phyloP scores from a whole-genome alignment of 1,139 yeast species.

The Diutina mesorugosa region DNA sequence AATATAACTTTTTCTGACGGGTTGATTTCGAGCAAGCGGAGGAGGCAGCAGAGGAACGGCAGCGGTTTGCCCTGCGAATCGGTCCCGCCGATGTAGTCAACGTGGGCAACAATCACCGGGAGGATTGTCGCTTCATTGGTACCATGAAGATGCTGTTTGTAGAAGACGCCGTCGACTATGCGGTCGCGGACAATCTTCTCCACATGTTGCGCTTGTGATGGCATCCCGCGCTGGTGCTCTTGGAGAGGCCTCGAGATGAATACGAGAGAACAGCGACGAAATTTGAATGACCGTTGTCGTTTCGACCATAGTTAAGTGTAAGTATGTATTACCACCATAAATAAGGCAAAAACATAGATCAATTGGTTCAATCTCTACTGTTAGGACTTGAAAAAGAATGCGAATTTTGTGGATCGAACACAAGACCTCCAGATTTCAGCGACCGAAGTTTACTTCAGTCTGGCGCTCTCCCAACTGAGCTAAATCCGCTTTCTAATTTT shows the following conservation, averaged over 20 bases:
- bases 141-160: constrained; percentile 50
- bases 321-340: too few species aligned
- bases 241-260: not conserved
- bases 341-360: too few species aligned
- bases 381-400: not conserved
- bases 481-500: not conserved
- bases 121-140: constrained; percentile 41
- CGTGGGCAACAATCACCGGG: constrained; percentile 22
- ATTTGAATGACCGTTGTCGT: too few species aligned
- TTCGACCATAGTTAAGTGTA: too few species aligned
- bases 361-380: too few species aligned
- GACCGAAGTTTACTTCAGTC: constrained; percentile 1
- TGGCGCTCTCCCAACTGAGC: constrained; percentile 2
- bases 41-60: constrained; percentile 51
- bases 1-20: constrained; percentile 40
- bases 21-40: constrained; percentile 50
- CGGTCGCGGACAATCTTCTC: constrained; percentile 62
- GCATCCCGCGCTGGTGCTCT: not conserved
- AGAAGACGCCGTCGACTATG: constrained; percentile 54
- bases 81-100: constrained; percentile 34
- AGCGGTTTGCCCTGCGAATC: constrained; percentile 39
- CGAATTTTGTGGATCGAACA: not conserved
- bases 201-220: constrained; percentile 30
- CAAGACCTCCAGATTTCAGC: not conserved
- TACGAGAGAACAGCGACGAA: too few species aligned